Percentiles rank a stretch among this genome's conserved stretches.
Evolutionary conservation across 345 rosid species (phyloP).

Genomic region (Physaria fendleri): DNA sequence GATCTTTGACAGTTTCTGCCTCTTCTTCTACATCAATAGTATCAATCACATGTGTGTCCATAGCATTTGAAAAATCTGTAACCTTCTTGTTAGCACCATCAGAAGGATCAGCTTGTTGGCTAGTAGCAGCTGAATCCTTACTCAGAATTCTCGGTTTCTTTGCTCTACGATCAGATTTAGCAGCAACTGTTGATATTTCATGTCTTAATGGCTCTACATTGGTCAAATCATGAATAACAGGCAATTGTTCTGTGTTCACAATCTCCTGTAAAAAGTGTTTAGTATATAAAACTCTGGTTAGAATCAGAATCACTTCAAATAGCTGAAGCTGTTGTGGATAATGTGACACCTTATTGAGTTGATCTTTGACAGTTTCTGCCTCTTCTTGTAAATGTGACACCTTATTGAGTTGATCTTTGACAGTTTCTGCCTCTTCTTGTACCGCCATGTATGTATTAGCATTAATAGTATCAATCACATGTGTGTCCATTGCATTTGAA

Average conservation of each 20-base stretch:
- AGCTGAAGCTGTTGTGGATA: too few relatives aligned
- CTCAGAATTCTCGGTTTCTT: conserved; percentile 8
- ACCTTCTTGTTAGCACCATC: conserved; percentile 20
- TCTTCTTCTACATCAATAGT: background rate
- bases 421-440: conserved; percentile 8
- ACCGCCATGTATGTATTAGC: too few relatives aligned
- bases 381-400: conserved; percentile 14
- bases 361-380: conserved; percentile 14
- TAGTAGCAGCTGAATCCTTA: conserved; percentile 4
- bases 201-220: too few relatives aligned
- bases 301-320: too few relatives aligned
- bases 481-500: conserved; percentile 3
- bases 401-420: conserved; percentile 6
- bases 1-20: conserved; percentile 14
- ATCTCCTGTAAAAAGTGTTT: too few relatives aligned
- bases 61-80: conserved; percentile 5
- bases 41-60: conserved; percentile 5
- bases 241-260: too few relatives aligned
- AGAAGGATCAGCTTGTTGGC: conserved; percentile 14
- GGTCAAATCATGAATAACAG: conserved; percentile 10
- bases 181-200: too few relatives aligned
- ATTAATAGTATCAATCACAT: background rate
- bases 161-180: background rate
- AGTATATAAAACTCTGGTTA: too few relatives aligned
- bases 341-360: too few relatives aligned